Evolutionary conservation across 1,284 basidiomycete genomes (phyloP), one percentile per base, ranked within the genome.

Genomic region (Microbotryum intermedium): DNA sequence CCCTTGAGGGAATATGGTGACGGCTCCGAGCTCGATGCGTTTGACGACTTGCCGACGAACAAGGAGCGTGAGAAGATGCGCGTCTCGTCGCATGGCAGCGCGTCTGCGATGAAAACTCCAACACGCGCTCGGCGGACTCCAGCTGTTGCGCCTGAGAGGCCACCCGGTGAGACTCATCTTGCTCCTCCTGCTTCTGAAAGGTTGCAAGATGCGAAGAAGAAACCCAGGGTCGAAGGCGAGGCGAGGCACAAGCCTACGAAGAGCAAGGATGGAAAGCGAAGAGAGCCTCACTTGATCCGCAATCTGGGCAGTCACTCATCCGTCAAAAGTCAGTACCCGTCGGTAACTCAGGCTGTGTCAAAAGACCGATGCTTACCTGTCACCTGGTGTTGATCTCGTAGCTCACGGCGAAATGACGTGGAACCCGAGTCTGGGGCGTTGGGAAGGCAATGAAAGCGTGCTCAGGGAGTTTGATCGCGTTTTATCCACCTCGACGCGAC

Each of bases 401-500:
- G 90, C 88, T 48, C 83, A 93, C 59, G 90, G 90, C 25, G 90
- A 94, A 60, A 97, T 97, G 94, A 89, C 84, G 69, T 97, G 91
- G 89, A 97, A 97, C 75, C 90, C 91, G 25, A 78, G 77, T 42
- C 84, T 84, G 9, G 81, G 90, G 26, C 85, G 88, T 25, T 97
- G 93, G 93, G 93, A 97, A 78, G 94, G 94, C 60, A 97, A 97
- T 74, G 93, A 97, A 68, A 83, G 85, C 58, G 83, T 84, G 13
- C 80, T 97, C 46, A 83, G 87, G 60, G 91, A 91, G 61, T 97
- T 97, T 74, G 93, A 97, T 69, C 81, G 83, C 30, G 84, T 82
- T 6, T 80, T 88, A 49, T 83, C 85, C 53, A 85, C 85, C 10
- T 92, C 91, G 20, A 84, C 84, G 45, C 84, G 94, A n/a, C 94